Conservation (phyloP, 2,329 filamentous ascomycete species). For the Dendrostoma leiphaemia region DNA sequence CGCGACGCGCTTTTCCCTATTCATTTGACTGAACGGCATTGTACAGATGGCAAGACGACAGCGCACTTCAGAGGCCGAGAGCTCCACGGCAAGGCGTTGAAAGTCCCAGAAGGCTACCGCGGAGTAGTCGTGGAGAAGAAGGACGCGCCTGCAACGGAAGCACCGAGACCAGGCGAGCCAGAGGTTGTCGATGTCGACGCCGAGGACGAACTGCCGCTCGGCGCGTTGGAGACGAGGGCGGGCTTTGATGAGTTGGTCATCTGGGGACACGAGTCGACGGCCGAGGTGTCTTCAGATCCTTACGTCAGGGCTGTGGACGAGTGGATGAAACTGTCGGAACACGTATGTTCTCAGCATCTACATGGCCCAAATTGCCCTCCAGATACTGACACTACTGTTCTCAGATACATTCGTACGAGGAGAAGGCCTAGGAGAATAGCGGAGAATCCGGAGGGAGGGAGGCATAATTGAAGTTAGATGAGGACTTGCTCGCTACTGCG, state of each 20-base stretch:
- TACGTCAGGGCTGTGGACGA: constrained; percentile 76
- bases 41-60: constrained; percentile 48
- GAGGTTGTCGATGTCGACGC: constrained; percentile 33
- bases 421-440: neutral
- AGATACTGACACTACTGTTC: neutral
- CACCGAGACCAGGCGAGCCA: constrained; percentile 24
- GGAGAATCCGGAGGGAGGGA: no score
- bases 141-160: constrained; percentile 31
- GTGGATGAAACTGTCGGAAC: constrained; percentile 72
- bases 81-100: constrained; percentile 64
- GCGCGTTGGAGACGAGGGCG: constrained; percentile 60
- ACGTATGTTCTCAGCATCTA: neutral
- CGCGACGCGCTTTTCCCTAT: no score
- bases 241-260: constrained; percentile 73
- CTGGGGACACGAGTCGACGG: constrained; percentile 77
- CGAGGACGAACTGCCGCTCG: constrained; percentile 48
- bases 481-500: no score
- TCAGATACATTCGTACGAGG: constrained; percentile 17
- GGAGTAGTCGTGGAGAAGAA: constrained; percentile 58
- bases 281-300: constrained; percentile 61
- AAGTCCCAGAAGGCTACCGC: constrained; percentile 69
- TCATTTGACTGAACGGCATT: neutral
- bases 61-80: constrained; percentile 80
- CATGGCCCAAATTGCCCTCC: no score
- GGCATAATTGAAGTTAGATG: no score